A percentile compares a stretch with the other conserved stretches of the same genome.
phyloP scores from a whole-genome alignment of 2,329 filamentous ascomycete genomes.

The Penicillium sp. region DNA sequence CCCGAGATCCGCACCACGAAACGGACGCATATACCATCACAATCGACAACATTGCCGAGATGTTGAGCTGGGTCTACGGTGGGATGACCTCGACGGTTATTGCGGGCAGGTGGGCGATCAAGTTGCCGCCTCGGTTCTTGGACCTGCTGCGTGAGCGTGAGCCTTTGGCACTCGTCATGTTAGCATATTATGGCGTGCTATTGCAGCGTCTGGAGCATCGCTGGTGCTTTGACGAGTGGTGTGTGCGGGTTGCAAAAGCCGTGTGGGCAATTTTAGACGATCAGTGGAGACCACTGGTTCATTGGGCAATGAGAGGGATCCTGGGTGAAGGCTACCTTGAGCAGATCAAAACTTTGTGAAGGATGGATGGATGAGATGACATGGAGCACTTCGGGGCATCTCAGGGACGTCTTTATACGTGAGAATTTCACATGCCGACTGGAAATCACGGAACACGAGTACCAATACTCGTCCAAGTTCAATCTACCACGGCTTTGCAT shows the following conservation, averaged over 20 bases:
- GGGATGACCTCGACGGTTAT: slow-evolving; percentile 52
- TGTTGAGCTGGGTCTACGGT: slow-evolving; percentile 23
- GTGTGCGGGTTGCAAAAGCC: slow-evolving; percentile 61
- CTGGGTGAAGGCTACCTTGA: slow-evolving; percentile 25
- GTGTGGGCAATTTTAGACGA: slow-evolving; percentile 40
- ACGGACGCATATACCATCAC: slow-evolving; percentile 19
- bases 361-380: too few relatives aligned
- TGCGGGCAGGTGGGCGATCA: slow-evolving; percentile 37
- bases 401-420: too few relatives aligned
- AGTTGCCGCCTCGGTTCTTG: slow-evolving; percentile 31
- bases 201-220: slow-evolving; percentile 53
- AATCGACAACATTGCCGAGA: slow-evolving; percentile 27
- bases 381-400: too few relatives aligned
- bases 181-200: slow-evolving; percentile 57
- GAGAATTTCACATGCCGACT: too few relatives aligned
- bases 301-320: slow-evolving; percentile 30
- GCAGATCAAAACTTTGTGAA: slow-evolving; percentile 6
- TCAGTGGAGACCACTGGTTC: slow-evolving; percentile 28
- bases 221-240: slow-evolving; percentile 66
- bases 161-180: slow-evolving; percentile 50
- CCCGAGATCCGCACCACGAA: slow-evolving; percentile 22
- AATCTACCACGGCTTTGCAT: too few relatives aligned
- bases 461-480: background rate
- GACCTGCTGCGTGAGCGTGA: slow-evolving; percentile 36
- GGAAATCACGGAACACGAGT: background rate